These are phyloP conservation scores for Blastobotrys peoriensis DNA, from an alignment of 805 yeast genomes.

Conservation along the genomic window DNA sequence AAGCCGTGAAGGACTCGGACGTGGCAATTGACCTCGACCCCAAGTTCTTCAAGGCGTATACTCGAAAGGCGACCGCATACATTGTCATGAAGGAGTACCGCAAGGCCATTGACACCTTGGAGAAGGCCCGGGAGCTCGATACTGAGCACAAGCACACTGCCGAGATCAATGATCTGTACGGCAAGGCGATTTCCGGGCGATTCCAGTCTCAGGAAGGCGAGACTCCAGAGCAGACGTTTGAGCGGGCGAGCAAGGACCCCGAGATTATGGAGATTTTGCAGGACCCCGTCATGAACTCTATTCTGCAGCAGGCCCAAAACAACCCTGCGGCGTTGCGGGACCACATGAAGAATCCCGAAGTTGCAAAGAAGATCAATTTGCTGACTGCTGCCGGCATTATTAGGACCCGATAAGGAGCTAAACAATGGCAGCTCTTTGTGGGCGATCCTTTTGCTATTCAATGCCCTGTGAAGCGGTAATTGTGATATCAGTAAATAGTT, in stretches of 20 bases:
- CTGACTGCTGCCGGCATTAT: constrained; percentile 96
- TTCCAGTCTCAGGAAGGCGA: constrained; percentile 77
- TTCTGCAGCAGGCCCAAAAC: constrained; percentile 85
- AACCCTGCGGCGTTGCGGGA: constrained; percentile 96
- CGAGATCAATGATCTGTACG: constrained; percentile 78
- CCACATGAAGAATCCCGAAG: constrained; percentile 95
- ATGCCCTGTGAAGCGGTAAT: too few species aligned
- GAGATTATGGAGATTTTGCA: constrained; percentile 83
- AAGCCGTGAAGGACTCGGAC: constrained; percentile 89
- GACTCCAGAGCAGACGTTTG: constrained; percentile 90
- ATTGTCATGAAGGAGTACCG: constrained; percentile 84
- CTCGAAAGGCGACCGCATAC: constrained; percentile 93
- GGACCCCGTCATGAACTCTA: constrained; percentile 95
- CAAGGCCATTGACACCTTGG: constrained; percentile 74
- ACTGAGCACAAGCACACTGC: constrained; percentile 48
- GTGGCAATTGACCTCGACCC: constrained; percentile 86
- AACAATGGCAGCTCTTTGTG: background rate
- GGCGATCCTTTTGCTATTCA: too few species aligned
- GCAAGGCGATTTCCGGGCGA: constrained; percentile 73
- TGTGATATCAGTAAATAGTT: too few species aligned
- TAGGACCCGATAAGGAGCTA: constrained; percentile 62
- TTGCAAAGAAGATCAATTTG: constrained; percentile 77
- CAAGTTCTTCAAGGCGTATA: constrained; percentile 84
- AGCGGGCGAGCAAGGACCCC: constrained; percentile 87
- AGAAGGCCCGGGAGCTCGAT: constrained; percentile 72